A percentile compares a stretch with the other conserved stretches of the same genome.
These are phyloP conservation scores for Pulveroboletus frians DNA, from an alignment of 768 basidiomycete species.

Conservation along the genomic window DNA sequence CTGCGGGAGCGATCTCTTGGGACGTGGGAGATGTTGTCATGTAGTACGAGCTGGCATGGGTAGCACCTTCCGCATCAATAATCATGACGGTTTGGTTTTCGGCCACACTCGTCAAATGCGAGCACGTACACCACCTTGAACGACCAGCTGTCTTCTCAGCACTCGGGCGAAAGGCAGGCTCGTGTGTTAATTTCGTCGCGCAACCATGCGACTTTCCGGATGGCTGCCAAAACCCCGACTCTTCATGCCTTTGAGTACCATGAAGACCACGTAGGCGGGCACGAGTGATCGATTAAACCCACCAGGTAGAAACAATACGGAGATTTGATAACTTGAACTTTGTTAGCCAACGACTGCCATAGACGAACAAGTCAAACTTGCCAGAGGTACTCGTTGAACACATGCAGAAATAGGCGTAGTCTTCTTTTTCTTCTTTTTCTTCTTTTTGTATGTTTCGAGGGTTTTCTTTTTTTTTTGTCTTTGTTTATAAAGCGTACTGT, in stretches of 20 bases:
- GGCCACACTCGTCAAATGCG: background rate
- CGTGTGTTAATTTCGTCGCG: background rate
- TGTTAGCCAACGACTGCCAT: background rate
- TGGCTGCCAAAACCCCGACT: background rate
- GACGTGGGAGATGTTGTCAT: too few relatives aligned
- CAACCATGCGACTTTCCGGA: background rate
- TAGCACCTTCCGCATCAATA: too few relatives aligned
- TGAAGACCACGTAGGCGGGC: background rate
- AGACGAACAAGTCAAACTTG: background rate
- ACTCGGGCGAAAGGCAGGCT: too few relatives aligned
- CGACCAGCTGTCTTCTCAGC: background rate
- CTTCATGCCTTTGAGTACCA: background rate
- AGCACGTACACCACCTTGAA: constrained; percentile 19
- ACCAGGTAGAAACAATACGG: background rate
- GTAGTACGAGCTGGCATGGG: too few relatives aligned
- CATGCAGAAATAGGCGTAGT: background rate
- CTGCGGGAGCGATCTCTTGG: too few relatives aligned
- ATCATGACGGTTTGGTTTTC: too few relatives aligned
- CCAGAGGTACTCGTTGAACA: background rate
- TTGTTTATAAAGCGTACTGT: background rate
- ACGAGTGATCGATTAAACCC: background rate
- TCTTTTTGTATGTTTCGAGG: background rate
- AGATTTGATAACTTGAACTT: background rate
- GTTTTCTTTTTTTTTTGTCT: constrained; percentile 3
- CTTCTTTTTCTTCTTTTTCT: background rate